phyloP scores from a whole-genome alignment of 345 rosid species.

The Trapa incisa region DNA sequence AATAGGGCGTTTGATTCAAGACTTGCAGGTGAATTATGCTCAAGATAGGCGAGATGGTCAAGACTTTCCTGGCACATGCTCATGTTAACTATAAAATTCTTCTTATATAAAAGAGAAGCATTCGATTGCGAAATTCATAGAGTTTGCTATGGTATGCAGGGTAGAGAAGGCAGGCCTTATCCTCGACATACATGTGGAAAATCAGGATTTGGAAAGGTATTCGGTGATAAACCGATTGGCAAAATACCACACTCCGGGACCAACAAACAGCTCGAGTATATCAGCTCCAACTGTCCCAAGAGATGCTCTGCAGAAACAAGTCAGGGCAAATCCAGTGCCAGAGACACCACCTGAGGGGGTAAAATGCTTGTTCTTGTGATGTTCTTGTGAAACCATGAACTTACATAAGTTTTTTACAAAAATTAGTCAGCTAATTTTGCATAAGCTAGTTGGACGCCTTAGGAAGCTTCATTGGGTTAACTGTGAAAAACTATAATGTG shows the following conservation, averaged over 20 bases:
- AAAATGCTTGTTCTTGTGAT: constrained; percentile 64
- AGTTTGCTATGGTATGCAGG: constrained; percentile 25
- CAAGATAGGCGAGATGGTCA: neutral
- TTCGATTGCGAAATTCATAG: neutral
- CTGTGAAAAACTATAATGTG: neutral
- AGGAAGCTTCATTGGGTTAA: neutral
- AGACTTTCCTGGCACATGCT: neutral
- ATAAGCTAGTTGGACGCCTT: constrained; percentile 1
- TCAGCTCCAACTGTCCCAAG: constrained; percentile 15
- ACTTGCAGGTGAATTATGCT: neutral
- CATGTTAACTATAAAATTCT: neutral
- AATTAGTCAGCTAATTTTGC: constrained; percentile 3
- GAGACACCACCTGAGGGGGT: constrained; percentile 51
- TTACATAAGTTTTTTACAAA: neutral
- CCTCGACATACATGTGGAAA: constrained; percentile 50
- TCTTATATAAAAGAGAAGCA: neutral
- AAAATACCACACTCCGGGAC: constrained; percentile 61
- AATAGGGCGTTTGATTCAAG: neutral
- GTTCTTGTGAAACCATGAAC: neutral
- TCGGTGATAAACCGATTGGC: constrained; percentile 79
- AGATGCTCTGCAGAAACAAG: constrained; percentile 51
- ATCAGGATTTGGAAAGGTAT: constrained; percentile 60
- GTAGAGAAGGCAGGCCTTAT: constrained; percentile 39
- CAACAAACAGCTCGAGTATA: constrained; percentile 21
- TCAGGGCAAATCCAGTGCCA: constrained; percentile 48